Conservation (phyloP, 2,329 filamentous ascomycete genomes). For the Rhynchosporium agropyri region DNA sequence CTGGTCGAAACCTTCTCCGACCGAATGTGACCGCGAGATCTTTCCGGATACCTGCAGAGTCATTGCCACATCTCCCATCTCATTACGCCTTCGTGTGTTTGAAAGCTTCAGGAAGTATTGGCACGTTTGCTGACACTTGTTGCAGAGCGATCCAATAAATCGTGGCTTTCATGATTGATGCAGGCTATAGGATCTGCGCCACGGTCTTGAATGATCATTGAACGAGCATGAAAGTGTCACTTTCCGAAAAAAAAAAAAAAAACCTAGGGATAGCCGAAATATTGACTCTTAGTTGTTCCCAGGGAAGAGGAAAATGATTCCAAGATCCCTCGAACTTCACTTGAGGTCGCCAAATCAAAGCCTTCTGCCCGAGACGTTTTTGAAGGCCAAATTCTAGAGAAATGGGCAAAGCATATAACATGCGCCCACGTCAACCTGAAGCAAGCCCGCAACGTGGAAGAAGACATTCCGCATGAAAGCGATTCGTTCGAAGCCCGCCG, state of each 20-base stretch:
- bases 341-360: not conserved
- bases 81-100: conserved; percentile 1
- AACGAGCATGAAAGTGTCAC: conserved; percentile 3
- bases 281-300: not conserved
- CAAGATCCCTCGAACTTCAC: not conserved
- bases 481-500: not conserved
- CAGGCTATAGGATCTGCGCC: not conserved
- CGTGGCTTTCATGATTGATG: not conserved
- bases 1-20: conserved; percentile 18
- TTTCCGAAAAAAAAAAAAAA: not conserved
- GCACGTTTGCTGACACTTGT: not conserved
- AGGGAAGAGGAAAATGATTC: too few relatives aligned
- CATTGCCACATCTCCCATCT: conserved; percentile 9
- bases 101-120: not conserved
- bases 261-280: conserved; percentile 7
- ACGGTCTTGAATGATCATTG: not conserved
- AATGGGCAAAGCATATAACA: conserved; percentile 17
- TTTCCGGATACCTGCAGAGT: not conserved
- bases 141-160: conserved; percentile 3
- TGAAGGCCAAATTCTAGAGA: conserved; percentile 16
- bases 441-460: conserved; percentile 9
- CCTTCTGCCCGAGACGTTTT: conserved; percentile 3
- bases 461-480: not conserved
- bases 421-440: conserved; percentile 18
- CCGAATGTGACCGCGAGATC: not conserved